These are phyloP conservation scores for Fusarium sp. DNA, from an alignment of 2,329 filamentous ascomycete genomes.

Conservation along the genomic window DNA sequence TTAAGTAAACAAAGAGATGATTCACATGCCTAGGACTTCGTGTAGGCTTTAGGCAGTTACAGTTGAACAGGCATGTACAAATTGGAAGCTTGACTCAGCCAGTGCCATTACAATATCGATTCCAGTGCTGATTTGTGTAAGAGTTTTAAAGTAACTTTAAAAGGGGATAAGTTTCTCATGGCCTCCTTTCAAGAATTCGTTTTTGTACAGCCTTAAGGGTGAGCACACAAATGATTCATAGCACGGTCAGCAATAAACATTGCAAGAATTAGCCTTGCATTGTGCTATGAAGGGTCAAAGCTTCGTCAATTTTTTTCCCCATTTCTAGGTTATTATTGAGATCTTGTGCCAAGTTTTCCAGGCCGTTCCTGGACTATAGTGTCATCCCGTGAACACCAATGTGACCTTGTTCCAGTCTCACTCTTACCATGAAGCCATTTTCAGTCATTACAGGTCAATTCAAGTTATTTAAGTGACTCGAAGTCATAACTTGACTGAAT, in stretches of 20 bases:
- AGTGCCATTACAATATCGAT: not conserved
- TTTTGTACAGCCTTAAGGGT: not conserved
- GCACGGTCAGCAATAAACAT: not conserved
- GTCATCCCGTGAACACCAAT: not conserved
- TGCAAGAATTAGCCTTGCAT: not conserved
- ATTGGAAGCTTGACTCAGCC: not conserved
- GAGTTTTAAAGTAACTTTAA: not conserved
- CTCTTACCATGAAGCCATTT: not conserved
- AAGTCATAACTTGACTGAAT: not conserved
- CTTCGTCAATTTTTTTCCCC: not conserved
- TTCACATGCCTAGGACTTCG: not conserved
- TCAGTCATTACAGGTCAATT: not conserved
- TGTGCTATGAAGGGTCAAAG: not conserved
- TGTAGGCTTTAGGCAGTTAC: not conserved
- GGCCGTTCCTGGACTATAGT: not conserved
- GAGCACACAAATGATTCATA: not conserved
- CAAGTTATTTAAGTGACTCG: not conserved
- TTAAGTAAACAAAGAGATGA: not conserved
- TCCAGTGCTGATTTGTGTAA: not conserved
- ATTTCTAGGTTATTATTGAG: not conserved
- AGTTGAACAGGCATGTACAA: not conserved
- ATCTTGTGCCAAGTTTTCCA: not conserved
- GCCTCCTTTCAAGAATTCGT: too few relatives aligned
- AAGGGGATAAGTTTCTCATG: not conserved
- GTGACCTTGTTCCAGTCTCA: not conserved